Evolutionary conservation across 75 land plant species (phyloP).

Genomic region (Cunninghamia lanceolata): DNA sequence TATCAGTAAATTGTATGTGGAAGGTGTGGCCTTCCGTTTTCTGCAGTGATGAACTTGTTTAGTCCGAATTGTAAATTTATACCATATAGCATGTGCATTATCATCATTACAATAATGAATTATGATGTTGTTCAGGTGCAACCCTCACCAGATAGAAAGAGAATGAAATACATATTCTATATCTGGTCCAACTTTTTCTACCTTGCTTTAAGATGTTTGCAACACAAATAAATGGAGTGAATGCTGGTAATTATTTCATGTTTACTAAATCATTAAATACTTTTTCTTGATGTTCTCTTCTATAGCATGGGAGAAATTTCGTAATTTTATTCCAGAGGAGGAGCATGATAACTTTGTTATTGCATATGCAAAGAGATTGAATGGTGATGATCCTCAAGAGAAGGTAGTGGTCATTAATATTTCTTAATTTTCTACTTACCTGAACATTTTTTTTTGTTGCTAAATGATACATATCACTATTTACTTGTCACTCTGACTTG

Average conservation of each 20-base stretch:
- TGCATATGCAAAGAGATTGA: constrained; percentile 41
- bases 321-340: constrained; percentile 40
- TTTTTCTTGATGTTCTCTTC: background rate
- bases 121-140: background rate
- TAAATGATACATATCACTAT: background rate
- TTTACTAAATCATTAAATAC: constrained; percentile 4
- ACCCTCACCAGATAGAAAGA: background rate
- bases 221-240: constrained; percentile 6
- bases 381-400: constrained; percentile 24
- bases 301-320: constrained; percentile 47
- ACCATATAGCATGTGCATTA: background rate
- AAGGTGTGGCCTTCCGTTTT: background rate
- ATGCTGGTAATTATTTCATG: background rate
- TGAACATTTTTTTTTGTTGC: background rate
- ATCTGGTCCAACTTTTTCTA: background rate
- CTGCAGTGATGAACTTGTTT: background rate
- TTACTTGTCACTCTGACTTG: background rate
- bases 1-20: background rate
- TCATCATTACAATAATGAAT: background rate
- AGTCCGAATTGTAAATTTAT: background rate
- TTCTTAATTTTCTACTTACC: background rate
- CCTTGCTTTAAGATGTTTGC: background rate
- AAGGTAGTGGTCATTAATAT: constrained; percentile 24
- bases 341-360: constrained; percentile 32
- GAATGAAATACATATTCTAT: background rate